Evolutionary conservation across 371 early-diverging fungal genomes (phyloP), one percentile per base, ranked within the genome.

Genomic region (Haplosporangium sp.): DNA sequence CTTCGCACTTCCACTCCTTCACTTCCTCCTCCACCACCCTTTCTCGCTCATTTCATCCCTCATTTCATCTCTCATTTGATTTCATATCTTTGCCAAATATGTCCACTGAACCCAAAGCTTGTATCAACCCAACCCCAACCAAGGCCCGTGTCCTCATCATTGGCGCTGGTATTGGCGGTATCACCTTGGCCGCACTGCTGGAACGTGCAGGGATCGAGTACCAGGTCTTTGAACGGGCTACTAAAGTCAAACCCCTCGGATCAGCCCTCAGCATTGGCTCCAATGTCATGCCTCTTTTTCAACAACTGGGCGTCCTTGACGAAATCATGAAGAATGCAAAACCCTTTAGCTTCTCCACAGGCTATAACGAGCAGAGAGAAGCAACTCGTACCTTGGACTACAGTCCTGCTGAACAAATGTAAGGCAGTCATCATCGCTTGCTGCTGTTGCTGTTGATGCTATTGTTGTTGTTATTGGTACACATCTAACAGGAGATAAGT

Each of bases 141-240:
- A 71, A 55, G 48, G 65, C 74, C 14, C 54, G 48, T 23, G 69
- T 74, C 21, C 41, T 74, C 50, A 74, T 74, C 21, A 62, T 69
- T 8, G 74, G 74, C 2, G 69, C 69, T n/a, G 74, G 74, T 18
- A 53, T 74, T 21, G 65, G 61, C 4, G 74, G 74, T 11, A 14
- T 74, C 29, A 51, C 55, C 11, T 38, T 74, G 20, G 74, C 57
- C 3, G 57, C 61, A 5, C 55, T 74, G 16, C 46, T 74, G 18
- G 65, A 74, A 20, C 47, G 51, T 10, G 69, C 69, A 0, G 74
- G 69, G 4, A 69, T 74, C 48, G 60, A 64, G 38, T 74, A 64
- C 47, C 60, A 69, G 41, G 52, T 74, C 38, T 69, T 69, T 52
- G 74, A 74, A 45, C 69, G 74, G 10, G 64, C 62, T 13, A 21